These are phyloP conservation scores for Cystobasidiaceae sp. DNA, from an alignment of 1,284 basidiomycete genomes.

Conservation along the genomic window DNA sequence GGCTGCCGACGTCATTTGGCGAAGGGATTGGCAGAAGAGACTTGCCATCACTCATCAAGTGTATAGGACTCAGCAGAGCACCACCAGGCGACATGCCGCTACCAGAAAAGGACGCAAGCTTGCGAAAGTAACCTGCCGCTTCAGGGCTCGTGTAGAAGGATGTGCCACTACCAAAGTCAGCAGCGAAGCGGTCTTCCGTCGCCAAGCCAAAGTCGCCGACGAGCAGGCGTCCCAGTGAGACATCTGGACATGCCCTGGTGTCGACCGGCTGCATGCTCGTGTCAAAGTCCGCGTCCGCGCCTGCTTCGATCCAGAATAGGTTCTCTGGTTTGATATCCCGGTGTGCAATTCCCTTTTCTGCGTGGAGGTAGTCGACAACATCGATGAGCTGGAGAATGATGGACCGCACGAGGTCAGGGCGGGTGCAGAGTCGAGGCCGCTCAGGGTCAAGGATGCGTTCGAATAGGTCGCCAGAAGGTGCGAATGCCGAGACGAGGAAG, in stretches of 20 bases:
- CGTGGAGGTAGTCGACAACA: slow-evolving; percentile 45
- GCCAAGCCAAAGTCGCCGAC: slow-evolving; percentile 45
- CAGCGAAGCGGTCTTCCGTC: slow-evolving; percentile 43
- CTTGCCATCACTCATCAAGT: background rate
- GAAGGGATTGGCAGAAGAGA: background rate
- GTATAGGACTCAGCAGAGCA: slow-evolving; percentile 2
- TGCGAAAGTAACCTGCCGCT: slow-evolving; percentile 23
- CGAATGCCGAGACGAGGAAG: slow-evolving; percentile 45
- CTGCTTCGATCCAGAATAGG: slow-evolving; percentile 33
- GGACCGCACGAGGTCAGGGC: slow-evolving; percentile 18
- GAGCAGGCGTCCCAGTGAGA: background rate
- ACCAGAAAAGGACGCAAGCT: background rate
- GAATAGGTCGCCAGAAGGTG: slow-evolving; percentile 46
- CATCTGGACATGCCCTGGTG: background rate
- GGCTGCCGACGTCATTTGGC: background rate
- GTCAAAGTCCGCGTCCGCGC: background rate
- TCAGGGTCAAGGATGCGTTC: slow-evolving; percentile 45
- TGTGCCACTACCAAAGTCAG: slow-evolving; percentile 46
- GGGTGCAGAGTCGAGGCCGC: slow-evolving; percentile 37
- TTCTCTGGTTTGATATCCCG: slow-evolving; percentile 47
- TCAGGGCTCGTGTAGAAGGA: slow-evolving; percentile 48
- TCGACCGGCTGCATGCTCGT: too few relatives aligned
- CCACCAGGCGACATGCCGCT: slow-evolving; percentile 23
- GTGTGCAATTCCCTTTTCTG: slow-evolving; percentile 43
- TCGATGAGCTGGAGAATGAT: slow-evolving; percentile 46